Conservation (phyloP, 148 eudicot genomes). For the Hydrangea macrophylla region DNA sequence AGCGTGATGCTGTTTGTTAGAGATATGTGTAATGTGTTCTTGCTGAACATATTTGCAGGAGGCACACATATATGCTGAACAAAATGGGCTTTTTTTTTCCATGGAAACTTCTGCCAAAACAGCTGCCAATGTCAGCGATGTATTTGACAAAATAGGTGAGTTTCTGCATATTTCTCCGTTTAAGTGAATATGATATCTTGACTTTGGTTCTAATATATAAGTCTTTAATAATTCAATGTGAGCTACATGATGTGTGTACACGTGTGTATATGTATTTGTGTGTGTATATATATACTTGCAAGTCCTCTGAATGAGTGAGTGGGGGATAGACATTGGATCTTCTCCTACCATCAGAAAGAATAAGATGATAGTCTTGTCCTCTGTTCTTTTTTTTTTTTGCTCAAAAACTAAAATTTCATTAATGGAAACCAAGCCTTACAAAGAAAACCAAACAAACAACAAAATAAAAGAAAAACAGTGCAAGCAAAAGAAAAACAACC, state of each 20-base stretch:
- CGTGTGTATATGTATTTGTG: too few species aligned
- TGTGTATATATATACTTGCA: too few species aligned
- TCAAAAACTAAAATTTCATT: too few species aligned
- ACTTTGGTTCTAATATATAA: too few species aligned
- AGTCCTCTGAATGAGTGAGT: too few species aligned
- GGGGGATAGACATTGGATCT: neutral
- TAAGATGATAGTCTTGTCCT: neutral
- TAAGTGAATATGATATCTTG: neutral
- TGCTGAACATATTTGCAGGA: conserved; percentile 49
- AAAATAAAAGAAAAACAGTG: too few species aligned
- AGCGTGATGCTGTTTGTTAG: neutral
- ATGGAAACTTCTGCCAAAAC: conserved; percentile 95
- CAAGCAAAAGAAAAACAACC: too few species aligned
- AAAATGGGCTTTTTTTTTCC: conserved; percentile 87
- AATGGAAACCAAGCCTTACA: too few species aligned
- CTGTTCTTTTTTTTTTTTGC: too few species aligned
- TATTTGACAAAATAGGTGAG: conserved; percentile 84
- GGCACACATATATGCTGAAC: conserved; percentile 83
- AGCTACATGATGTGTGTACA: too few species aligned
- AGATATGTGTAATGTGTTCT: neutral
- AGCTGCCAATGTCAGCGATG: conserved; percentile 83
- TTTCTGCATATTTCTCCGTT: conserved; percentile 5
- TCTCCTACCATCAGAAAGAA: neutral
- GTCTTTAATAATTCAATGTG: neutral
- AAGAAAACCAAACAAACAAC: too few species aligned